Base-by-base conservation (phyloP, 164 flowering plant genomes). In the Umbellularia californica region DNA sequence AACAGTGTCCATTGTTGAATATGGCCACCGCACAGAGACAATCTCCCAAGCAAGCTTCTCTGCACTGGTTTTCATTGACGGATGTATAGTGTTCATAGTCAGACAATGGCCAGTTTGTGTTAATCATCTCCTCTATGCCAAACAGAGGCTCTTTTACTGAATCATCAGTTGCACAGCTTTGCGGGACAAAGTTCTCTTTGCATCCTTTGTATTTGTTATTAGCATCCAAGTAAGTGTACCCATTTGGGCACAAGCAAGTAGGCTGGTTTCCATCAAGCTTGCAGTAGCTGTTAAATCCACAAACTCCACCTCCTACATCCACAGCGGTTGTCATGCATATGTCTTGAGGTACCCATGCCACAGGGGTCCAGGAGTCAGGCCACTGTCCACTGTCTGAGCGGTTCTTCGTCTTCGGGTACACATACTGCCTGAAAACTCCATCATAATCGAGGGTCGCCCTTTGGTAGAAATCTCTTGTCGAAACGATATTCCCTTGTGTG, bases 21-120 rank as follows among this genome's bases (percentile, higher is more conserved):
- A 85, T 75, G 12, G 87, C 89, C 25, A 77, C 85, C 11, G 81
- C 85, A 52, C 96, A 89, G 4, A 81, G 70, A 73, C 92, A 90
- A 66, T 91, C 91, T 10, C 23, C 24, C 78, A 84, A 69, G 81
- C 93, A 89, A 62, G 78, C 76, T 6, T 77, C 33, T 70, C 79
- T 78, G 77, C 95, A 90, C 50, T 76, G 70, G 2, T 76, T 78
- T 65, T 81, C 87, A 22, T 30, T 58, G 5, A 41, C 50, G 15
- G 74, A 50, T 0, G 7, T 7, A 11, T 75, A 70, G 5, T 58
- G 19, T 51, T 72, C 84, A 23, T 75, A 88, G 69, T 88, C 90
- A 2, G 75, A 52, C 0, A 19, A 1, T 0, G 89, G 87, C 92
- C 90, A 90, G 47, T 86, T 80, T 13, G 78, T 78, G 50, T 83